Evolutionary conservation across 768 basidiomycete genomes (phyloP), one percentile per base, ranked within the genome.

Genomic region (Trametes coccinea): DNA sequence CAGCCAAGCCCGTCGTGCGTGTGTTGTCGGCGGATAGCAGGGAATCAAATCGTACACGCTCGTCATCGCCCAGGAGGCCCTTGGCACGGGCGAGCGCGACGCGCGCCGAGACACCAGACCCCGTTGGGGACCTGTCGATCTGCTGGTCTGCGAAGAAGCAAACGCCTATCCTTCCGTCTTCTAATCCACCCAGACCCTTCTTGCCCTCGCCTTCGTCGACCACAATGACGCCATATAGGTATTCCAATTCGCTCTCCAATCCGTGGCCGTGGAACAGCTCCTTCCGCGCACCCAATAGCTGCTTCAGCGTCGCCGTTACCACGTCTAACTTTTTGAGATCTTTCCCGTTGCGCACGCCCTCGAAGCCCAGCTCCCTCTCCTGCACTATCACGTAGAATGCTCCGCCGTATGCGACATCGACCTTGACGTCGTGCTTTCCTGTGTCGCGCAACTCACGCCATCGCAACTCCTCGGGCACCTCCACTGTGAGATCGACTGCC

Each of bases 91-190:
- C 75, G 11, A 77, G 67, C 7, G 77, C 76, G 2, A 77, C 71
- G 1, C 75, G 73, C 29, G 77, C 77, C 56, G 70, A 75, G 16
- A 78, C 77, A 11, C 77, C 73, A 29, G 75, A 77, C 9, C 77
- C 77, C 5, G 70, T 72, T 14, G 77, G 77, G 53, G 77, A 78
- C 45, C 77, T 69, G 67, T 78, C 77, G 31, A 78, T 65, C 67
- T 78, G 73, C 67, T 73, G 72, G 61, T 77, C 68, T 16, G 76
- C 76, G 56, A 78, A 78, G 68, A 77, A 77, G 57, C 75, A 77
- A 22, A 75, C 40, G 46, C 56, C 73, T 70, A 52, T 63, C 43
- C 63, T 30, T 1, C 62, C 62, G 22, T 47, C 59, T 46, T 54
- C 62, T 53, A 55, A 39, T 27, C 62, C 62, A 67, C 71, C 30